A percentile compares a stretch with the other conserved stretches of the same genome.
These are phyloP conservation scores for Capsicum baccatum DNA, from an alignment of 257 asterid species.

Conservation along the genomic window DNA sequence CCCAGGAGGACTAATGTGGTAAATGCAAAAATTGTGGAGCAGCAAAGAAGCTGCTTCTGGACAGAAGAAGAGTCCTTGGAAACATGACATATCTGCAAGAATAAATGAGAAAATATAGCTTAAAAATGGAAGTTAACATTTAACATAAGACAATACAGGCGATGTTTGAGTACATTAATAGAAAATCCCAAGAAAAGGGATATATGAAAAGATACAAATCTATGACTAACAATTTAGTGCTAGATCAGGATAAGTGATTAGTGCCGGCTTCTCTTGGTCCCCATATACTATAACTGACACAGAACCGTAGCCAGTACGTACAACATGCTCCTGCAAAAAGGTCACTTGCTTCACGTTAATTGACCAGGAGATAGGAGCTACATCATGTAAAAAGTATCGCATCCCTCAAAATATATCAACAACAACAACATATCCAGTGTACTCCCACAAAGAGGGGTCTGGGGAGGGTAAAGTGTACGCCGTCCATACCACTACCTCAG, in stretches of 20 bases:
- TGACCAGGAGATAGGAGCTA: background rate
- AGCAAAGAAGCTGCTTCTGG: constrained; percentile 56
- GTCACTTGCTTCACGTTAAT: constrained; percentile 20
- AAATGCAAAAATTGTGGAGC: constrained; percentile 53
- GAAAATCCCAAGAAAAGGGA: background rate
- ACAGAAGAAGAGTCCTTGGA: constrained; percentile 62
- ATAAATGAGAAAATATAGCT: constrained; percentile 25
- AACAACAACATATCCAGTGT: no score
- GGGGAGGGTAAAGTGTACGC: no score
- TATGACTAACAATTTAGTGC: constrained; percentile 87
- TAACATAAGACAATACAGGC: background rate
- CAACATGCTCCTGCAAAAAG: constrained; percentile 76
- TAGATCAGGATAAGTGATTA: constrained; percentile 92
- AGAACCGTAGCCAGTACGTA: constrained; percentile 75
- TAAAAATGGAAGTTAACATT: constrained; percentile 11
- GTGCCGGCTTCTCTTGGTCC: constrained; percentile 90
- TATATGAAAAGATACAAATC: constrained; percentile 27
- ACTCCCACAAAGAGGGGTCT: no score
- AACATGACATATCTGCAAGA: constrained; percentile 83
- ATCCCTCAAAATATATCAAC: background rate
- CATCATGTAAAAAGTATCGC: background rate
- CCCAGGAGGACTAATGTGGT: constrained; percentile 58
- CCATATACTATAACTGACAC: constrained; percentile 89
- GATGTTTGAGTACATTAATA: background rate
- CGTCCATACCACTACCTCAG: no score